Evolutionary conservation across 2,329 filamentous ascomycete genomes (phyloP), one percentile per base, ranked within the genome.

Genomic region (Trichophyton verrucosum): DNA sequence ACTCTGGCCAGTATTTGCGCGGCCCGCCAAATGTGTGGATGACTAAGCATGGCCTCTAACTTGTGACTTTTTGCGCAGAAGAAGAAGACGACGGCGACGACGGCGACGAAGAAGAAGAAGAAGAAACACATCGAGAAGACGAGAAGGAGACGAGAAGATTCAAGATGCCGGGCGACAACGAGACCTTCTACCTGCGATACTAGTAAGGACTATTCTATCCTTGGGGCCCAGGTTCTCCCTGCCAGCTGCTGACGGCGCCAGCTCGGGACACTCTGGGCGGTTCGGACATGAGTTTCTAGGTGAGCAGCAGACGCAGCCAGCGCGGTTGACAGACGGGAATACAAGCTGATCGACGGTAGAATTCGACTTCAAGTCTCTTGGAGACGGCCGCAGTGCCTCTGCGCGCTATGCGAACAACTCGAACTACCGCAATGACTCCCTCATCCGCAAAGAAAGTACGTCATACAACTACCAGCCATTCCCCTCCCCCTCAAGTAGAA

Each of bases 381-480:
- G 90, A 60, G 94, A 99, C 73, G 94, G 94, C 58, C 85, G 89
- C 64, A 96, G 91, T 72, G 94, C 94, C 6, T 89, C 94, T 59
- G 91, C 92, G 36, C 86, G 94, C 76, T 99, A 99, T 77, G 94
- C 94, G 65, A 99, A 99, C 81, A 99, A 99, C 76, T 97, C 92
- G 61, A 99, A 99, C 77, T 99, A 99, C 78, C 86, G 94, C 71
- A 99, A 99, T 76, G 94, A 99, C 74, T 96, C 91, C 65, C 79
- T 99, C 68, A 99, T 99, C 72, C 88, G 94, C 66, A 99, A 99
- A 91, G 94, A 99, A 80, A 99, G 94, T 96, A 80, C 68, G 91
- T 53, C 49, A n/a, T 53, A 27, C 15, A 60, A 3, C 33, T 56
- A 40, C 17, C 38, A 33, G 40, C 20, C 33, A 58, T 38, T 8